These are phyloP conservation scores for Limonium bicolor DNA, from an alignment of 148 eudicot genomes.

Conservation along the genomic window DNA sequence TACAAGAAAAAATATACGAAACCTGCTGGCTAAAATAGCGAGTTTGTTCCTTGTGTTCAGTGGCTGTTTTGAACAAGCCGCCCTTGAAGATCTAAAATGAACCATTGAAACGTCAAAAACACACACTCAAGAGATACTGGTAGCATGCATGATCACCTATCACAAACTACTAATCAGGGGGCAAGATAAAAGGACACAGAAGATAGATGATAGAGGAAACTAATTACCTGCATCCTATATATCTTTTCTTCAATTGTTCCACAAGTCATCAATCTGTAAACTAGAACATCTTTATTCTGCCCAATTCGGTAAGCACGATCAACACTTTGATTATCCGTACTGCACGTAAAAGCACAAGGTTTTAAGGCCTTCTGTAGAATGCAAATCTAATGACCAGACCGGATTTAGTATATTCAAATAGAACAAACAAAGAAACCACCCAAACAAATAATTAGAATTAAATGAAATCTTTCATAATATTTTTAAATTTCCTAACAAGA, in stretches of 20 bases:
- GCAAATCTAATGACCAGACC: no score
- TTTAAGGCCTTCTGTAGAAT: no score
- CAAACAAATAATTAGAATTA: no score
- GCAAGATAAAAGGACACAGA: not conserved
- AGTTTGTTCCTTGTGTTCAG: conserved; percentile 99
- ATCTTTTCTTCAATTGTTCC: conserved; percentile 96
- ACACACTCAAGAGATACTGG: no score
- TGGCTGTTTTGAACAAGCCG: conserved; percentile 91
- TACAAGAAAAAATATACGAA: not conserved
- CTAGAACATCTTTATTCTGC: conserved; percentile 87
- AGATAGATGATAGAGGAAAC: not conserved
- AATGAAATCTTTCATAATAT: no score
- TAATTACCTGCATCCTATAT: conserved; percentile 74
- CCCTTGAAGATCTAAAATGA: conserved; percentile 73
- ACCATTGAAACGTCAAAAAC: not conserved
- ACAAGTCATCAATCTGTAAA: conserved; percentile 92
- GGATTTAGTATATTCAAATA: no score
- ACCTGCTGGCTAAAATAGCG: conserved; percentile 87
- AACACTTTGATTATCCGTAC: conserved; percentile 95
- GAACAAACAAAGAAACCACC: no score
- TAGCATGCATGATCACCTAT: no score
- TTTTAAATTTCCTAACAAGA: conserved; percentile 74
- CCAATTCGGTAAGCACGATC: conserved; percentile 98
- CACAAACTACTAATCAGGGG: not conserved
- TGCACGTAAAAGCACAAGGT: conserved; percentile 27